These are phyloP conservation scores for Sporobolomyces pararoseus DNA, from an alignment of 768 basidiomycete genomes.

Conservation along the genomic window DNA sequence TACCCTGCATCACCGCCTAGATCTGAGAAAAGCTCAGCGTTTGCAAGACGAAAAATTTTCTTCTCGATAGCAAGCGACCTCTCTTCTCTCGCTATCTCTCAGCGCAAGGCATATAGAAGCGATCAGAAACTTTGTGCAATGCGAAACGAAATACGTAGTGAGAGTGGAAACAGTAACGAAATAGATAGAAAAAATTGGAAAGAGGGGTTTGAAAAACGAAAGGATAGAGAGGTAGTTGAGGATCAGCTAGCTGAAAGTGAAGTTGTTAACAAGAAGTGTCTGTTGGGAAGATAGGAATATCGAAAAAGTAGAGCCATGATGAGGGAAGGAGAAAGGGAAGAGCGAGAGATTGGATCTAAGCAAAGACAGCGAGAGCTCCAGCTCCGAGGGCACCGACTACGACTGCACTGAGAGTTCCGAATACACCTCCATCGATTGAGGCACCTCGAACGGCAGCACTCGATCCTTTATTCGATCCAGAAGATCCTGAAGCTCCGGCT, in stretches of 20 bases:
- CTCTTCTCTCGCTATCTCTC: too few relatives aligned
- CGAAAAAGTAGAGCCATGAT: too few relatives aligned
- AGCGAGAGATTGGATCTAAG: neutral
- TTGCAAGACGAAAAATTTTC: too few relatives aligned
- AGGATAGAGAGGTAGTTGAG: neutral
- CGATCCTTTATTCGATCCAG: neutral
- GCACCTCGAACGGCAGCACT: neutral
- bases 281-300: neutral
- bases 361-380: constrained; percentile 1
- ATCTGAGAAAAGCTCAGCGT: too few relatives aligned
- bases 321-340: neutral
- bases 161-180: too few relatives aligned
- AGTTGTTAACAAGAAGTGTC: neutral
- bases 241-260: too few relatives aligned
- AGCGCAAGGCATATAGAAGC: too few relatives aligned
- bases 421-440: neutral
- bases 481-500: neutral
- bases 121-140: too few relatives aligned
- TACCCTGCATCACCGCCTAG: too few relatives aligned
- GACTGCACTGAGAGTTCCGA: neutral
- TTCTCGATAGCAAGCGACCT: too few relatives aligned
- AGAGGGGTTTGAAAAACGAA: neutral
- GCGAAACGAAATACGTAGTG: too few relatives aligned
- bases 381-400: constrained; percentile 10
- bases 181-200: neutral